phyloP scores from a whole-genome alignment of 257 asterid species.

The Solanum chaucha region DNA sequence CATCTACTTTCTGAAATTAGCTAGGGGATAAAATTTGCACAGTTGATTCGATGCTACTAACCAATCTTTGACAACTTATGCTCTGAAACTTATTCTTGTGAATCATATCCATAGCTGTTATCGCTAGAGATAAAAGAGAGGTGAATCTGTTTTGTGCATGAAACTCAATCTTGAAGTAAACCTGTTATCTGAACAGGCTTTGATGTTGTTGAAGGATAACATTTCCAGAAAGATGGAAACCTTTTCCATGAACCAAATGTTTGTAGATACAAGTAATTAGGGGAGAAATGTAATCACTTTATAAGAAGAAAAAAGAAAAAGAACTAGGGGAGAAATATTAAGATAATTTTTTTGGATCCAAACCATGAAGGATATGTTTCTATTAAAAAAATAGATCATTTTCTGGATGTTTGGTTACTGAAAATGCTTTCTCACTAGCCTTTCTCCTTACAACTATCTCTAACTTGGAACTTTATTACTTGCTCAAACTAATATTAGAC shows the following conservation, averaged over 20 bases:
- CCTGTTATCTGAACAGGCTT: neutral
- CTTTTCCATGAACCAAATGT: neutral
- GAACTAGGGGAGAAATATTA: neutral
- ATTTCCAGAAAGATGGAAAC: neutral
- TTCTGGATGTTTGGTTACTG: neutral
- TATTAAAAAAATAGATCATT: neutral
- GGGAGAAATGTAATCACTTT: neutral
- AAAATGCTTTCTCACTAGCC: neutral
- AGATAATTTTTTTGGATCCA: neutral
- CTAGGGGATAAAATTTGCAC: neutral
- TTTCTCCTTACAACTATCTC: neutral
- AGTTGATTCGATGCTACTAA: neutral
- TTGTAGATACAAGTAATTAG: neutral
- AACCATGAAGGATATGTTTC: neutral
- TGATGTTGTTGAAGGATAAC: neutral
- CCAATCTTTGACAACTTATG: neutral
- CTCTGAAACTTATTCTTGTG: neutral
- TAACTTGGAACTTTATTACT: neutral
- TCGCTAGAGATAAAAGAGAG: neutral
- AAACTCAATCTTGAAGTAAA: neutral
- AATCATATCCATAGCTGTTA: neutral
- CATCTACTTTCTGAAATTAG: neutral
- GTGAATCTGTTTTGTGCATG: neutral
- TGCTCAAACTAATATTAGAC: neutral
- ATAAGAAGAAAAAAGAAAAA: neutral